Base-by-base conservation (phyloP, 2,329 filamentous ascomycete species). In the Blastomyces gilchristii region DNA sequence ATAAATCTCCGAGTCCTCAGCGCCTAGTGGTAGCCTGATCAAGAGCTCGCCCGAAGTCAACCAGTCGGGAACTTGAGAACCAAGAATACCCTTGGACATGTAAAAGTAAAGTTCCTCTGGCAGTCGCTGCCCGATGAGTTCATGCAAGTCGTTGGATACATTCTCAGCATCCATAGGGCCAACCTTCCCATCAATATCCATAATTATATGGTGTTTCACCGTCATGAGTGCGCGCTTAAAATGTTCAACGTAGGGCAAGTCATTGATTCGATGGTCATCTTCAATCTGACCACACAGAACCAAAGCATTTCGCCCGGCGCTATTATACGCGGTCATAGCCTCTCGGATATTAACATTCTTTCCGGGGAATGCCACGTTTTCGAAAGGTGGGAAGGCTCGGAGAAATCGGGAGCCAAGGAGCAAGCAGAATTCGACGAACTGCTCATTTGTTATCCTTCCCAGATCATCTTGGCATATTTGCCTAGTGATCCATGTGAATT, bases 101-200 rank as follows among this genome's bases (percentile, higher is more conserved):
- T 97, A 97, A 74, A 91, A 89, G 73, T 93, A 92, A 22, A 97
- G 81, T 75, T 99, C 94, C 50, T 91, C 86, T 0, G 94, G 91
- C 5, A 99, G 81, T 64, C 92, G 88, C 64, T 95, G 85, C n/a
- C 91, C 91, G 65, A 97, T 85, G 72, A 97, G 92, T 71, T 93
- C 87, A 72, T 95, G 90, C 67, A 94, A 87, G 72, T 97, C 92
- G 56, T 83, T 83, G 1, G 94, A 92, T 25, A 91, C 83, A 62
- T 85, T 82, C 8, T 90, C 87, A 62, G 81, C 83, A 69, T 92
- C 87, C 69, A 90, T 82, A 18, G 91, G 88, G 64, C 85, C 83
- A 59, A 96, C 83, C 69, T 88, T 86, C 50, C 94, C 94, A n/a
- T 84, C 85, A 62, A 85, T 82, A 43, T 87, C 85, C 67, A 96